A percentile compares a stretch with the other conserved stretches of the same genome.
phyloP scores from a whole-genome alignment of 2,329 filamentous ascomycete species.

The Hymenoscyphus occultus region DNA sequence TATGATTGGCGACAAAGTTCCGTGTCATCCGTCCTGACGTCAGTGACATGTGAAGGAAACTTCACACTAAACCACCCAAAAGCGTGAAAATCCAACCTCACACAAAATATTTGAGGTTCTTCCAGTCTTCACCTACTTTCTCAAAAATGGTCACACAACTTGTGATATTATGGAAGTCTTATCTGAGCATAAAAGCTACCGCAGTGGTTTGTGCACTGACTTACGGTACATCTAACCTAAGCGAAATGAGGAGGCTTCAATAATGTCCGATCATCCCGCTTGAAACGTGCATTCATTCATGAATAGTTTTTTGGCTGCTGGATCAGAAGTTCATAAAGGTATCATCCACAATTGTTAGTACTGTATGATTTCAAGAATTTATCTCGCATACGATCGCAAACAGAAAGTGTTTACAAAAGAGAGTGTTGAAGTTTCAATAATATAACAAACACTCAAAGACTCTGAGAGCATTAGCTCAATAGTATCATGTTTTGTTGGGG shows the following conservation, averaged over 20 bases:
- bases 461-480: neutral
- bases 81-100: too few species aligned
- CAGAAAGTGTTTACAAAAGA: neutral
- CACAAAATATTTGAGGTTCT: too few species aligned
- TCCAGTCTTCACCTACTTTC: too few species aligned
- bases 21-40: too few species aligned
- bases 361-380: neutral
- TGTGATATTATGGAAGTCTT: neutral
- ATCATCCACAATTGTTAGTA: neutral
- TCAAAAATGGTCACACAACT: neutral
- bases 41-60: neutral
- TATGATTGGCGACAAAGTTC: too few species aligned
- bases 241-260: constrained; percentile 7
- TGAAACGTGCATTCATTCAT: neutral
- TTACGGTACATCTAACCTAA: constrained; percentile 6
- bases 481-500: neutral
- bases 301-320: neutral
- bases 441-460: neutral
- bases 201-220: constrained; percentile 5
- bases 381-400: neutral
- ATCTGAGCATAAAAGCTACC: neutral
- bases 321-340: neutral
- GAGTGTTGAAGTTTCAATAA: neutral
- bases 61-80: neutral
- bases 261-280: constrained; percentile 7